Evolutionary conservation across 306 rosid species (phyloP).

Genomic region (Lagenaria siceraria): DNA sequence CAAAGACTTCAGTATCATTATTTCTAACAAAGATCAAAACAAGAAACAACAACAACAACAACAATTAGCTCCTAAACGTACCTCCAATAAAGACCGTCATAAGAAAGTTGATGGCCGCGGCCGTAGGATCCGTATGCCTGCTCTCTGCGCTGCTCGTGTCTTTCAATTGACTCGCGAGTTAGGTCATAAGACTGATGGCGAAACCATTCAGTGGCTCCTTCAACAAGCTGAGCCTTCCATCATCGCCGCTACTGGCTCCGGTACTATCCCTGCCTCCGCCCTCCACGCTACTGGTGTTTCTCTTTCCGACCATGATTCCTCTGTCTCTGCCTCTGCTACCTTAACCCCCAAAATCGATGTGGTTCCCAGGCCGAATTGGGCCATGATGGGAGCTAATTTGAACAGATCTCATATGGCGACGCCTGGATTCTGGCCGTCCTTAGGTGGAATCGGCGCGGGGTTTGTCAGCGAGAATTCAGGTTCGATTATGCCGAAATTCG

Average conservation of each 20-base stretch:
- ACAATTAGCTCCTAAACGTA: constrained; percentile 28
- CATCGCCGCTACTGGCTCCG: constrained; percentile 37
- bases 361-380: constrained; percentile 21
- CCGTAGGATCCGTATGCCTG: constrained; percentile 47
- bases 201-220: constrained; percentile 46
- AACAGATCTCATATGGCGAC: constrained; percentile 20
- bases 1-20: constrained; percentile 30
- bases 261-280: constrained; percentile 35
- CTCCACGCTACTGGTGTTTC: constrained; percentile 22
- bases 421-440: constrained; percentile 26
- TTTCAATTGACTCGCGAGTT: constrained; percentile 39
- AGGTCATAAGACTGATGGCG: constrained; percentile 40
- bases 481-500: constrained; percentile 20
- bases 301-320: constrained; percentile 30
- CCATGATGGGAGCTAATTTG: constrained; percentile 23
- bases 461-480: constrained; percentile 16
- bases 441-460: constrained; percentile 25
- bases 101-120: constrained; percentile 52
- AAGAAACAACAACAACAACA: constrained; percentile 14
- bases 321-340: constrained; percentile 30
- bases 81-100: constrained; percentile 41
- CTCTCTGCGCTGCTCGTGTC: constrained; percentile 47
- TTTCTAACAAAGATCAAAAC: constrained; percentile 16
- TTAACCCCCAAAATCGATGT: constrained; percentile 21
- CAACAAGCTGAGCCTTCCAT: constrained; percentile 48